Conservation (phyloP, 2,329 filamentous ascomycete species). For the Aspergillus pseudotamarii region DNA sequence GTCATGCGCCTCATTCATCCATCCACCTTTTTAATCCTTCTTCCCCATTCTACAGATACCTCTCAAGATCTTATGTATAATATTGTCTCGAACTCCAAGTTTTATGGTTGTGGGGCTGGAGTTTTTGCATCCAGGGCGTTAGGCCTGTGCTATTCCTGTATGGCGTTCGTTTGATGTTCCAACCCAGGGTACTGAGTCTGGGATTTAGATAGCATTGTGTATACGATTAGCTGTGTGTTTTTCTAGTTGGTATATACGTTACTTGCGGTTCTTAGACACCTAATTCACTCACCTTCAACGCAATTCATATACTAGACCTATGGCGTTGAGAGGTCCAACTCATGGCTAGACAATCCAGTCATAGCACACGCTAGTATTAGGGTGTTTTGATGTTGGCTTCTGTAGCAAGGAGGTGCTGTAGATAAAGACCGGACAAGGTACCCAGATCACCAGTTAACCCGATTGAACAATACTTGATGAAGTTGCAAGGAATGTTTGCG, state of each 20-base stretch:
- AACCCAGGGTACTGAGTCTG: not conserved
- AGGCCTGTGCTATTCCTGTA: not conserved
- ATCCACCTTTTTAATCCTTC: not conserved
- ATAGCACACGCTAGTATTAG: not conserved
- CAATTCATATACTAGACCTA: not conserved
- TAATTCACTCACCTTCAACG: not conserved
- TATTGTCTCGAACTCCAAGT: not conserved
- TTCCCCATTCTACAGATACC: conserved; percentile 3
- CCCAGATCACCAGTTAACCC: too few species aligned
- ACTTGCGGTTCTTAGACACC: not conserved
- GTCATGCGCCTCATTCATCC: not conserved
- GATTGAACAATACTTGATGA: too few species aligned
- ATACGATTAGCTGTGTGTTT: not conserved
- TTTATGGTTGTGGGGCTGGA: not conserved
- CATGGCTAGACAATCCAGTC: too few species aligned
- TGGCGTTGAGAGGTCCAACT: too few species aligned
- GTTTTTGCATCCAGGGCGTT: not conserved
- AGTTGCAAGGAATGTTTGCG: too few species aligned
- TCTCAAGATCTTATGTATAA: not conserved
- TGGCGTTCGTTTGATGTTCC: not conserved
- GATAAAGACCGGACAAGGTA: not conserved
- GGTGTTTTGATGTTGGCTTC: not conserved
- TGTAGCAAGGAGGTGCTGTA: not conserved
- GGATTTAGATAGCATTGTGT: not conserved
- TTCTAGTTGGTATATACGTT: not conserved